phyloP scores from a whole-genome alignment of 2,329 filamentous ascomycete genomes.

The Penicillium concentricum region DNA sequence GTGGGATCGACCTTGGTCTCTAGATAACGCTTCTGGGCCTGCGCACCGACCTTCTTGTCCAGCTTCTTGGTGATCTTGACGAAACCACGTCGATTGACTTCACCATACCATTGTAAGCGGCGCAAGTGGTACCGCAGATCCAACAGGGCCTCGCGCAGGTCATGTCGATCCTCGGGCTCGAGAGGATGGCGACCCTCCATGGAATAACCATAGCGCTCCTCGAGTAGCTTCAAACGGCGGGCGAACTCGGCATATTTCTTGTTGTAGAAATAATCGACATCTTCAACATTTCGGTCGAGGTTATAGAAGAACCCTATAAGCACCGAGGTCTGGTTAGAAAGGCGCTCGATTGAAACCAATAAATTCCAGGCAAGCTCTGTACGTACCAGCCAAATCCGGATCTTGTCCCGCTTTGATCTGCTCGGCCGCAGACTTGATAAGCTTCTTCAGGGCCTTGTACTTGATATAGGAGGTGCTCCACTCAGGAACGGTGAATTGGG shows the following conservation, averaged over 20 bases:
- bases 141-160: slow-evolving; percentile 83
- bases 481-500: slow-evolving; percentile 52
- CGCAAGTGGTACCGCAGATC: slow-evolving; percentile 84
- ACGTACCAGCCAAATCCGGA: slow-evolving; percentile 86
- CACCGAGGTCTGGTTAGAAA: slow-evolving; percentile 19
- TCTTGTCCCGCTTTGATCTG: slow-evolving; percentile 67
- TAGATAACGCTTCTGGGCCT: slow-evolving; percentile 81
- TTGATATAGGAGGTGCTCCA: slow-evolving; percentile 53
- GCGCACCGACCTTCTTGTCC: slow-evolving; percentile 84
- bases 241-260: slow-evolving; percentile 86
- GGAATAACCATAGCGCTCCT: slow-evolving; percentile 79
- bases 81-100: slow-evolving; percentile 92
- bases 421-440: slow-evolving; percentile 76
- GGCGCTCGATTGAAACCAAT: slow-evolving; percentile 8
- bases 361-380: slow-evolving; percentile 14
- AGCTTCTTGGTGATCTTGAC: slow-evolving; percentile 99
- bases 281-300: slow-evolving; percentile 94
- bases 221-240: slow-evolving; percentile 78
- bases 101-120: slow-evolving; percentile 95
- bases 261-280: slow-evolving; percentile 96
- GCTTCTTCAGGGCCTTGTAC: slow-evolving; percentile 72
- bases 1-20: slow-evolving; percentile 86
- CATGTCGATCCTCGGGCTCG: slow-evolving; percentile 85
- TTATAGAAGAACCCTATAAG: slow-evolving; percentile 88
- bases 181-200: slow-evolving; percentile 68